Percentiles rank a stretch among this genome's conserved stretches.
Conservation (phyloP, 139 green algal species). For the Nannochloris sp. region DNA sequence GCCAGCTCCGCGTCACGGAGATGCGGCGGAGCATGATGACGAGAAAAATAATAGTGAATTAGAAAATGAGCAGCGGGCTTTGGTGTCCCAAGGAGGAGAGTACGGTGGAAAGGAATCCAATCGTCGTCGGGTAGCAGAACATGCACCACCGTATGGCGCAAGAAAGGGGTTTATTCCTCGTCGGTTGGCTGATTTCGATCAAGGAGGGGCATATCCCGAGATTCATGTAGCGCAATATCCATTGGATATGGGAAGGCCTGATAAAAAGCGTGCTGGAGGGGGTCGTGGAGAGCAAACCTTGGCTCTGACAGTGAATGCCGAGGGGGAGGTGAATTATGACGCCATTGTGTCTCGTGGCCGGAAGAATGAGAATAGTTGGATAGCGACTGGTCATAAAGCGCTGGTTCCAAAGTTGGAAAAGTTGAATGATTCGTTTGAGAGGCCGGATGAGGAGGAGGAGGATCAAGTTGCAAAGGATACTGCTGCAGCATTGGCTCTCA, state of each 20-base stretch:
- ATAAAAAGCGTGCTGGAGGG: slow-evolving; percentile 27
- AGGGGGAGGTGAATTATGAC: slow-evolving; percentile 80
- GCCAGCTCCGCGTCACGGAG: neutral
- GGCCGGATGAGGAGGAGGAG: slow-evolving; percentile 75
- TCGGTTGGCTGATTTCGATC: slow-evolving; percentile 71
- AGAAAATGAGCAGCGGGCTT: neutral
- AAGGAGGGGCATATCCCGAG: slow-evolving; percentile 80
- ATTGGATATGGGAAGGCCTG: slow-evolving; percentile 73
- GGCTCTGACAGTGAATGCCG: slow-evolving; percentile 56
- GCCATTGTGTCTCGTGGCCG: slow-evolving; percentile 68
- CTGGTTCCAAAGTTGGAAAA: slow-evolving; percentile 82
- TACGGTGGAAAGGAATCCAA: neutral
- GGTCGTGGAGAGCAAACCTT: slow-evolving; percentile 41
- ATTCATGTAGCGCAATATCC: slow-evolving; percentile 88
- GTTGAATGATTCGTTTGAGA: slow-evolving; percentile 44
- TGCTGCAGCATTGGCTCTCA: slow-evolving; percentile 45
- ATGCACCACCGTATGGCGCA: slow-evolving; percentile 52
- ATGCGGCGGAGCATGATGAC: neutral
- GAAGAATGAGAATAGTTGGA: slow-evolving; percentile 55
- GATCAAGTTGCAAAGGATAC: slow-evolving; percentile 59
- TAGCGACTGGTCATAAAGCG: slow-evolving; percentile 62
- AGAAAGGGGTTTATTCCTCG: slow-evolving; percentile 65
- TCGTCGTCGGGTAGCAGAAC: too few species aligned
- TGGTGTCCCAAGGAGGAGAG: neutral
- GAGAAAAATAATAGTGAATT: neutral